These are phyloP conservation scores for Aureobasidium uvarum DNA, from an alignment of 2,329 filamentous ascomycete species.

Conservation along the genomic window DNA sequence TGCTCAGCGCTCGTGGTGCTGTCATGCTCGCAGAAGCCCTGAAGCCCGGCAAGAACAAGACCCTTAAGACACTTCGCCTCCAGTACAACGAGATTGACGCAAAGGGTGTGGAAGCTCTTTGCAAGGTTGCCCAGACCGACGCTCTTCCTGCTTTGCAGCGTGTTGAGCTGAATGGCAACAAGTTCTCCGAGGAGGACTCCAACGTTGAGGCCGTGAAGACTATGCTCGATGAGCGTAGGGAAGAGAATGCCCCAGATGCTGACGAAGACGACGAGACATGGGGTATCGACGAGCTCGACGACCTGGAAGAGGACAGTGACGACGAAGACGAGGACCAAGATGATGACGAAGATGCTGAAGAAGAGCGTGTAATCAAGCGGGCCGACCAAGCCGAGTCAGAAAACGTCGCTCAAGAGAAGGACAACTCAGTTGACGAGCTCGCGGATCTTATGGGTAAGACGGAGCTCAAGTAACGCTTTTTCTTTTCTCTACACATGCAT, in stretches of 20 bases:
- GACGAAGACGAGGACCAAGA: conserved; percentile 64
- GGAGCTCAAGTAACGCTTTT: conserved; percentile 37
- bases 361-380: conserved; percentile 67
- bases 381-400: conserved; percentile 71
- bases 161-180: conserved; percentile 95
- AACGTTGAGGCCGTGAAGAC: conserved; percentile 66
- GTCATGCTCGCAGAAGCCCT: conserved; percentile 71
- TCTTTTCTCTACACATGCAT: conserved; percentile 10
- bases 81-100: conserved; percentile 94
- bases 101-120: conserved; percentile 68
- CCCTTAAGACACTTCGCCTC: conserved; percentile 76
- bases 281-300: conserved; percentile 82
- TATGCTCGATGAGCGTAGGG: conserved; percentile 55
- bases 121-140: conserved; percentile 60
- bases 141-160: conserved; percentile 74
- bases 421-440: conserved; percentile 77
- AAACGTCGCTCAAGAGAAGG: conserved; percentile 67
- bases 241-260: conserved; percentile 55
- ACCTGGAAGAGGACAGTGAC: conserved; percentile 71
- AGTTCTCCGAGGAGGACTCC: conserved; percentile 81
- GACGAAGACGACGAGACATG: conserved; percentile 71
- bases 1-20: conserved; percentile 75
- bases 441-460: conserved; percentile 75
- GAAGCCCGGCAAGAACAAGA: conserved; percentile 69
- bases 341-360: conserved; percentile 54